Base-by-base conservation (phyloP, 345 rosid genomes). In the Boechera divaricarpa region DNA sequence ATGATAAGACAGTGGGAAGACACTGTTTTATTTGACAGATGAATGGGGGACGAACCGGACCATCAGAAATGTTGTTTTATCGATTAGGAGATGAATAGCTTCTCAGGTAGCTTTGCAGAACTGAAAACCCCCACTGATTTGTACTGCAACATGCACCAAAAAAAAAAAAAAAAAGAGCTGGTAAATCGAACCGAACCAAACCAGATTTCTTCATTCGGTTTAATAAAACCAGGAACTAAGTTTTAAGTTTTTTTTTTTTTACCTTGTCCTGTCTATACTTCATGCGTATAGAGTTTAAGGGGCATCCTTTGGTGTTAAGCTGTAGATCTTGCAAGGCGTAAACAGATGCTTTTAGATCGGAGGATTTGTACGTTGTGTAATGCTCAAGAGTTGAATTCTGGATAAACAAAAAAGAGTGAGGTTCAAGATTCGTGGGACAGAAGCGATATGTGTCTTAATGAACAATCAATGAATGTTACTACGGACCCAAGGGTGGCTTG, bases 341-440 rank as follows among this genome's bases (percentile, higher is more conserved):
- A 13, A 86, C 90, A 0, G 89, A 61, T 21, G 64, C 62, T 79
- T 88, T 88, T 29, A 94, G 85, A 53, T 91, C 91, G 0, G 86
- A 84, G 2, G 88, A 84, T 81, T 78, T 89, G 85, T 90, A 94
- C 32, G 84, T 78, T 32, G 94, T 86, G 76, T 91, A 89, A 75
- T 87, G 84, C 75, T 91, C 96, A n/a, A 91, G 85, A 10, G 98
- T 91, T 24, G 85, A 77, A 84, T 85, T 91, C 98, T 90, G 86
- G n/a, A 28, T 15, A 13, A 15, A 13, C 13, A n/a, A 0, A n/a
- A 5, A 33, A 44, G 31, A n/a, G 48, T 76, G 48, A 78, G 76
- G 11, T 53, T 51, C 63, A 18, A 26, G 36, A 41, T 48, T 44
- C 36, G 7, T 15, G 58, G 55, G 59, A 82, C 33, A 38, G 24